Percentiles rank a stretch among this genome's conserved stretches.
These are phyloP conservation scores for Vitis hybrid DNA, from an alignment of 177 flowering plant genomes.

Conservation along the genomic window DNA sequence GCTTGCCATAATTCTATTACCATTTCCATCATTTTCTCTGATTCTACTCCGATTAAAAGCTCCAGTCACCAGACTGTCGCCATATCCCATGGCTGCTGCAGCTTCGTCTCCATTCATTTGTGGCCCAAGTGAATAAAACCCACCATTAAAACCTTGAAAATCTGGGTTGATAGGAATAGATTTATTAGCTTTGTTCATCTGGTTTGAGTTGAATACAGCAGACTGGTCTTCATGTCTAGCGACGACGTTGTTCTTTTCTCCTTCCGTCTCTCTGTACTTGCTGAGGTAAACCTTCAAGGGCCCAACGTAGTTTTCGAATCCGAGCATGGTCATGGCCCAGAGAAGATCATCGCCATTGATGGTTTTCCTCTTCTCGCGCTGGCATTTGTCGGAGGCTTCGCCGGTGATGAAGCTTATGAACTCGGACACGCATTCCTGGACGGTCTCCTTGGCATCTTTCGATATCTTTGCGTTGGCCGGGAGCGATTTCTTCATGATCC, in stretches of 20 bases:
- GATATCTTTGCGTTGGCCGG: slow-evolving; percentile 50
- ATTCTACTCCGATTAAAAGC: slow-evolving; percentile 7
- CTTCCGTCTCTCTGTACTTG: slow-evolving; percentile 43
- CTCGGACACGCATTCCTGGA: slow-evolving; percentile 52
- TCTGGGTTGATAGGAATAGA: background rate
- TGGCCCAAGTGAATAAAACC: slow-evolving; percentile 19
- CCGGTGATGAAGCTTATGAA: slow-evolving; percentile 58
- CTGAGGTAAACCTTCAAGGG: slow-evolving; percentile 38
- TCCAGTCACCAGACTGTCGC: slow-evolving; percentile 9
- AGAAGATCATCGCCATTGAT: slow-evolving; percentile 54
- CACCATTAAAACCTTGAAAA: slow-evolving; percentile 17
- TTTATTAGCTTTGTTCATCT: background rate
- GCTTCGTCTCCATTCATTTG: slow-evolving; percentile 9
- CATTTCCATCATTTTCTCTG: slow-evolving; percentile 14
- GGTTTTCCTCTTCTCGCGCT: slow-evolving; percentile 50
- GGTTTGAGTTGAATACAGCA: background rate
- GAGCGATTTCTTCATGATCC: slow-evolving; percentile 51
- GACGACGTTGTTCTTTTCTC: slow-evolving; percentile 32
- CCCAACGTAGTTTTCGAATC: slow-evolving; percentile 45
- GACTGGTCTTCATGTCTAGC: slow-evolving; percentile 30
- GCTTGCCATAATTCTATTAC: slow-evolving; percentile 8
- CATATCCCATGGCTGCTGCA: slow-evolving; percentile 8
- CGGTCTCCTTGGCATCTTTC: slow-evolving; percentile 53
- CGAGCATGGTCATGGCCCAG: slow-evolving; percentile 55
- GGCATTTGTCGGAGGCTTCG: slow-evolving; percentile 53